Percentiles rank a stretch among this genome's conserved stretches.
phyloP scores from a whole-genome alignment of 768 basidiomycete species.

The Boletus reticulatus region DNA sequence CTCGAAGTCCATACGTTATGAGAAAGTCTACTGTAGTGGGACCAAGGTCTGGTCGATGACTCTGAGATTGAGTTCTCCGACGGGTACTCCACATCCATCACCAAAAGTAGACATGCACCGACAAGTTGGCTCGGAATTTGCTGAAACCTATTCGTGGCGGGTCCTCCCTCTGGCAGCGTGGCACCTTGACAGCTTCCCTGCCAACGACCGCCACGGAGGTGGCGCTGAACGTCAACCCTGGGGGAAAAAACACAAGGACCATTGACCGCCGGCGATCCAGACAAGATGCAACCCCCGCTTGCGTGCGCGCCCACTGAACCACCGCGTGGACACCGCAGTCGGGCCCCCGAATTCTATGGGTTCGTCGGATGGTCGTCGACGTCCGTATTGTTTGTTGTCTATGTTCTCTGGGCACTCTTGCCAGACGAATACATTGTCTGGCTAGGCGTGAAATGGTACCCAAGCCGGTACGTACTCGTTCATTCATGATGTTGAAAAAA shows the following conservation, averaged over 20 bases:
- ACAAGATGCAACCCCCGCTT: constrained; percentile 38
- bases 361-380: constrained; percentile 86
- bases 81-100: background rate
- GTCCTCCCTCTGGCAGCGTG: too few relatives aligned
- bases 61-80: background rate
- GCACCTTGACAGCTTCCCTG: background rate
- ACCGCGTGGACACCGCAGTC: constrained; percentile 50
- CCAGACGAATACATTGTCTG: constrained; percentile 67
- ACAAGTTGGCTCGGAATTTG: constrained; percentile 10
- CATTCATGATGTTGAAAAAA: background rate
- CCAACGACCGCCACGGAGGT: constrained; percentile 18
- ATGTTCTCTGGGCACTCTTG: constrained; percentile 77
- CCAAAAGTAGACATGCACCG: background rate
- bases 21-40: background rate
- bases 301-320: constrained; percentile 41
- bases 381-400: constrained; percentile 63
- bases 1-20: background rate
- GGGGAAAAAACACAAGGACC: too few relatives aligned
- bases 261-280: too few relatives aligned
- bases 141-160: too few relatives aligned
- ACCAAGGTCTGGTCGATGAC: background rate
- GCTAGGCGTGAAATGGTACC: constrained; percentile 81
- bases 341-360: constrained; percentile 86
- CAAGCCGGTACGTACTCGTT: constrained; percentile 58
- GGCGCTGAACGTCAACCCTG: constrained; percentile 15